These are phyloP conservation scores for Emiliania huxleyi DNA, from an alignment of 78 protist genomes.

Conservation along the genomic window DNA sequence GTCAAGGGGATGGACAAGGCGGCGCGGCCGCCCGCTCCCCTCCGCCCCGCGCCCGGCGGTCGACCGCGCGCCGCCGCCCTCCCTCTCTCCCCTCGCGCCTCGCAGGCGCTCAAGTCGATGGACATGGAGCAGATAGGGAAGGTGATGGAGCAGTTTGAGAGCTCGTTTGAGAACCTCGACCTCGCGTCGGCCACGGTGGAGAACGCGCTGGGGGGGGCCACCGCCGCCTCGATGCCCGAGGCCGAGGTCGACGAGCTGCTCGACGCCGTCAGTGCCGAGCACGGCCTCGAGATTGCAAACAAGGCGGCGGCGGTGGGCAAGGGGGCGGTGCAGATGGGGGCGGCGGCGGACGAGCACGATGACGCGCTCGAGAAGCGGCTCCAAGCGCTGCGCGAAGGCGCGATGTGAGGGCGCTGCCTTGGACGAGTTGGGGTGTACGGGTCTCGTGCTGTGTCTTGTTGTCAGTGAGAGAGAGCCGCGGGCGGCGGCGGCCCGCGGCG, in stretches of 20 bases:
- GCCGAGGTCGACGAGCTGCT: background rate
- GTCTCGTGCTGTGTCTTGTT: too few species aligned
- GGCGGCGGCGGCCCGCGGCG: too few species aligned
- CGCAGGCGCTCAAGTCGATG: slow-evolving; percentile 70
- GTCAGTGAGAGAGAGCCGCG: too few species aligned
- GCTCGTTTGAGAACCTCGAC: slow-evolving; percentile 90
- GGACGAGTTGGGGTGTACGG: too few species aligned
- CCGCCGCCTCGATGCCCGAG: background rate
- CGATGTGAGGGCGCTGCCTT: too few species aligned
- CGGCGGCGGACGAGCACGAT: background rate
- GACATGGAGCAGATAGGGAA: slow-evolving; percentile 70
- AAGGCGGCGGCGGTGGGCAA: background rate
- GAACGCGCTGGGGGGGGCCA: background rate
- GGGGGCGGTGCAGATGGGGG: background rate
- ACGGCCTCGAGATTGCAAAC: background rate
- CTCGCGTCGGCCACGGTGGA: slow-evolving; percentile 83
- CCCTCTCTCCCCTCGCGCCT: background rate
- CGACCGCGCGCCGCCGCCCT: too few species aligned
- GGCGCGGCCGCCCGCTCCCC: too few species aligned
- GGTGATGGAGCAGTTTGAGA: slow-evolving; percentile 93
- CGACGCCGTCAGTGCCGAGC: background rate
- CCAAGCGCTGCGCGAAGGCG: background rate
- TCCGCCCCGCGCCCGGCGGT: too few species aligned
- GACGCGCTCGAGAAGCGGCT: background rate
- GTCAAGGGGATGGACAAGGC: slow-evolving; percentile 81